These are phyloP conservation scores for Castanea crenata DNA, from an alignment of 306 rosid genomes.

Conservation along the genomic window DNA sequence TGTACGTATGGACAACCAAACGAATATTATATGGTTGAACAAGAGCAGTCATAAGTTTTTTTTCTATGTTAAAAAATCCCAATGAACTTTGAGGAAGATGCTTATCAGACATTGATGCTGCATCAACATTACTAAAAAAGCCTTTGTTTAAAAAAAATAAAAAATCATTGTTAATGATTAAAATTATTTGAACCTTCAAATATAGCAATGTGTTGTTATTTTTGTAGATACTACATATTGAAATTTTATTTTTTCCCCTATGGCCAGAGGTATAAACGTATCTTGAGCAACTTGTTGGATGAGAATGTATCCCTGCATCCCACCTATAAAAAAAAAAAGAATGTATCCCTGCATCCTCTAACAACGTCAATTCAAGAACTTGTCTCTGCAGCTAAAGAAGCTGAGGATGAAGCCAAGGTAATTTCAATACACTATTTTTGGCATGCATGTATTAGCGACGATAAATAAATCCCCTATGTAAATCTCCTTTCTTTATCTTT, in stretches of 20 bases:
- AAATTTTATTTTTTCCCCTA: slow-evolving; percentile 8
- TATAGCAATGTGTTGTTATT: background rate
- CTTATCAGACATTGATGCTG: background rate
- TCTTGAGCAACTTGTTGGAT: slow-evolving; percentile 49
- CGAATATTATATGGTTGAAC: no score
- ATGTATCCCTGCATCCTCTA: slow-evolving; percentile 51
- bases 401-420: slow-evolving; percentile 65
- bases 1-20: no score
- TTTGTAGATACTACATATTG: background rate
- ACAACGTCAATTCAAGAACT: slow-evolving; percentile 63
- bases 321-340: no score
- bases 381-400: slow-evolving; percentile 62
- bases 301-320: slow-evolving; percentile 49
- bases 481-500: background rate
- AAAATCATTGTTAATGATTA: background rate
- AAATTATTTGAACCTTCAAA: background rate
- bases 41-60: no score
- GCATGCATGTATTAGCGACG: background rate
- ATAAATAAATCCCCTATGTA: background rate
- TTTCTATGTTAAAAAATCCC: background rate
- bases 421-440: background rate
- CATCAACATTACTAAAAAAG: background rate
- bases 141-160: background rate
- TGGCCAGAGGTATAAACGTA: slow-evolving; percentile 52
- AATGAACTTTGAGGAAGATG: background rate